These are phyloP conservation scores for Myriosclerotinia scirpicola DNA, from an alignment of 2,329 filamentous ascomycete species.

Conservation along the genomic window DNA sequence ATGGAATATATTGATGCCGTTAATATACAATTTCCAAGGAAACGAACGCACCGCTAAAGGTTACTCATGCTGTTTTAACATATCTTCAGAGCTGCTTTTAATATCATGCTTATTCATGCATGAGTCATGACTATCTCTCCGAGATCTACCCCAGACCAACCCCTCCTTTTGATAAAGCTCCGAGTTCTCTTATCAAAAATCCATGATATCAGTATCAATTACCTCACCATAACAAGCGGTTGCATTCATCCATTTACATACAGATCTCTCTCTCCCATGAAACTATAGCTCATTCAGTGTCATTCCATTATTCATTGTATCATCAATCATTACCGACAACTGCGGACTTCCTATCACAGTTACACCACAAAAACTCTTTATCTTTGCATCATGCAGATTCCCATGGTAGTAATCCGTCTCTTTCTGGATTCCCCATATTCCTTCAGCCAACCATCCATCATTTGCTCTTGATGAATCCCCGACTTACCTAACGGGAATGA, in stretches of 20 bases:
- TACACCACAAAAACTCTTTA: conserved; percentile 8
- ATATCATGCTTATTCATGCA: too few species aligned
- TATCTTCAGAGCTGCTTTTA: background rate
- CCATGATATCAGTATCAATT: conserved; percentile 21
- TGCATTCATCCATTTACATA: background rate
- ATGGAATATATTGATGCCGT: too few species aligned
- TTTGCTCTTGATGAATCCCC: conserved; percentile 1
- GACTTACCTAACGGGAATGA: conserved; percentile 15
- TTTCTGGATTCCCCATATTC: background rate
- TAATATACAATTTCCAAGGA: too few species aligned
- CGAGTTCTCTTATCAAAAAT: conserved; percentile 17
- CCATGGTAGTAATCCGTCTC: background rate
- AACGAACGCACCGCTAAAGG: too few species aligned
- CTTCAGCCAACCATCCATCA: background rate
- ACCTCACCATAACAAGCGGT: conserved; percentile 11
- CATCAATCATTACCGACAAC: background rate
- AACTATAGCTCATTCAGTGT: background rate
- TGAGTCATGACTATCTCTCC: too few species aligned
- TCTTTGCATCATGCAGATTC: conserved; percentile 16
- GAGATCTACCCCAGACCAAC: background rate
- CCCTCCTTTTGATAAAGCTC: conserved; percentile 23
- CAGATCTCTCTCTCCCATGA: background rate
- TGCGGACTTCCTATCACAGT: conserved; percentile 15
- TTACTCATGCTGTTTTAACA: too few species aligned
- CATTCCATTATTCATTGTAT: background rate